Percentiles rank a stretch among this genome's conserved stretches.
phyloP scores from a whole-genome alignment of 495 filamentous ascomycete genomes.

The Neurospora africana region DNA sequence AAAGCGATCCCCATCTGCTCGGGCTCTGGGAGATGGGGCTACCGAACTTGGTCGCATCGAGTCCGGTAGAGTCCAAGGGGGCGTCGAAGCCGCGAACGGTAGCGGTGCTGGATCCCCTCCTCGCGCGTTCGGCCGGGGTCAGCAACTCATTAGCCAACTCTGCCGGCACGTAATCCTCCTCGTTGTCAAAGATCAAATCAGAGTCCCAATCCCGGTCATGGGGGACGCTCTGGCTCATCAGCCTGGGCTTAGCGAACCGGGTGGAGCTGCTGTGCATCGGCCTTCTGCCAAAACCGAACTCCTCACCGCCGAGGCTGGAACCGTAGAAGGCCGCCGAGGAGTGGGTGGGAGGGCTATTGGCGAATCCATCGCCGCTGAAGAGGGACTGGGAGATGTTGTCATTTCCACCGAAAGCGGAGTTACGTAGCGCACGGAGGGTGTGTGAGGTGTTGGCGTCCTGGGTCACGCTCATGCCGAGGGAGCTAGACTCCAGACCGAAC shows the following conservation, averaged over 20 bases:
- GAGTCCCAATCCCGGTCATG: slow-evolving; percentile 69
- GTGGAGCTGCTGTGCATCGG: slow-evolving; percentile 68
- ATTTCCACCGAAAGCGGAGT: slow-evolving; percentile 65
- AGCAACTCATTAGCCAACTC: slow-evolving; percentile 75
- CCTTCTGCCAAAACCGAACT: slow-evolving; percentile 53
- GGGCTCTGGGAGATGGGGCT: slow-evolving; percentile 71
- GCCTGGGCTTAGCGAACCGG: slow-evolving; percentile 58
- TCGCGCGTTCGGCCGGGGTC: slow-evolving; percentile 79
- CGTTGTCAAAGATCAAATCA: slow-evolving; percentile 61
- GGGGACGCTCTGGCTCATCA: slow-evolving; percentile 74
- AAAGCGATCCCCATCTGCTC: slow-evolving; percentile 77
- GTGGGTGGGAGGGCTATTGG: slow-evolving; percentile 57
- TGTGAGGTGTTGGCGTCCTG: slow-evolving; percentile 55
- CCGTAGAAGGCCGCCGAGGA: slow-evolving; percentile 11
- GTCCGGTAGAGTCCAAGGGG: slow-evolving; percentile 37
- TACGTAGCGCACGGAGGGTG: slow-evolving; percentile 68
- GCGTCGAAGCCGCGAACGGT: slow-evolving; percentile 29
- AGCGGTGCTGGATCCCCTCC: slow-evolving; percentile 53
- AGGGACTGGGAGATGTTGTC: slow-evolving; percentile 38
- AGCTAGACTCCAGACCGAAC: slow-evolving; percentile 84
- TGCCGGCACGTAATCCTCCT: slow-evolving; percentile 85
- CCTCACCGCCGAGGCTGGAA: slow-evolving; percentile 42
- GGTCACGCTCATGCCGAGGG: slow-evolving; percentile 52
- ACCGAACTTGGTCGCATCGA: slow-evolving; percentile 56
- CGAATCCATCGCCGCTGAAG: slow-evolving; percentile 35